phyloP scores from a whole-genome alignment of 2,329 filamentous ascomycete genomes.

The Pseudogymnoascus pannorum region DNA sequence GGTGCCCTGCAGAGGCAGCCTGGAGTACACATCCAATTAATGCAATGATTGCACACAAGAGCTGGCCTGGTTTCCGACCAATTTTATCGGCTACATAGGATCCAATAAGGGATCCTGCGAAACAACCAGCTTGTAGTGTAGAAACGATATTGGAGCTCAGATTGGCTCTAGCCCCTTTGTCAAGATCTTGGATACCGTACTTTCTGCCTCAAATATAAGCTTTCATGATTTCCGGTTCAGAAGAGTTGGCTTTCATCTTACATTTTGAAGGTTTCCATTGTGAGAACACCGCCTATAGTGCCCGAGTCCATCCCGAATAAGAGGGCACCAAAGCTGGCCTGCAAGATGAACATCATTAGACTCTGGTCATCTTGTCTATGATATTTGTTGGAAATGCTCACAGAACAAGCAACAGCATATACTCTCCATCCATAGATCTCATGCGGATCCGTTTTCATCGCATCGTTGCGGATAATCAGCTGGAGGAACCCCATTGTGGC shows the following conservation, averaged over 20 bases:
- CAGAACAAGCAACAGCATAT: conserved; percentile 7
- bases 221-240: not conserved
- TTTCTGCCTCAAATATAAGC: not conserved
- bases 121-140: conserved; percentile 58
- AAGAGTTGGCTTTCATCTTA: not conserved
- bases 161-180: not conserved
- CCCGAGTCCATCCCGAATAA: conserved; percentile 24
- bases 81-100: not conserved
- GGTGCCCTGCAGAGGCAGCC: conserved; percentile 38
- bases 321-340: conserved; percentile 13
- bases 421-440: conserved; percentile 12
- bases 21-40: conserved; percentile 55
- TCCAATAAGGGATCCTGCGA: conserved; percentile 33
- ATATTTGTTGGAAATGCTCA: not conserved
- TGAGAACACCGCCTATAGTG: conserved; percentile 21
- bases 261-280: not conserved
- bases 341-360: not conserved
- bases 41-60: conserved; percentile 48
- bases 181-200: not conserved
- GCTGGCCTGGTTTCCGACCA: conserved; percentile 30
- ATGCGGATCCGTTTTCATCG: conserved; percentile 9
- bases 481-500: not conserved
- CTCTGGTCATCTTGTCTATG: not conserved
- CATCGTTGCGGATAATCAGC: conserved; percentile 11
- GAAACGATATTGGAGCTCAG: conserved; percentile 43